These are phyloP conservation scores for Afroboletus lepidellus DNA, from an alignment of 1,284 basidiomycete genomes.

Conservation along the genomic window DNA sequence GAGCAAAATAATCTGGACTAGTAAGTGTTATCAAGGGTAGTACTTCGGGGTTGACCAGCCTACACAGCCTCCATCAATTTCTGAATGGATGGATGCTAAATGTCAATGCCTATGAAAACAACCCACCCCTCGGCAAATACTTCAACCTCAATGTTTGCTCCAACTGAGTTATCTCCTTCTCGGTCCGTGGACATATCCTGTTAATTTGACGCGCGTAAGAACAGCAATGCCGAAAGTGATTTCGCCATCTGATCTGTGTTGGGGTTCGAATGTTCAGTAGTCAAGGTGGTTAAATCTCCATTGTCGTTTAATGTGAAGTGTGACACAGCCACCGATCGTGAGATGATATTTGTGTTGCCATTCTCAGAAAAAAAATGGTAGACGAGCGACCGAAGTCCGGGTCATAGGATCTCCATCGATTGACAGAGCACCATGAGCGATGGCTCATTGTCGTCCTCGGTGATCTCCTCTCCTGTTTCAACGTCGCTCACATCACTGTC, in stretches of 20 bases:
- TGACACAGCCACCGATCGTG: slow-evolving; percentile 31
- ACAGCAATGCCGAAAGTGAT: neutral
- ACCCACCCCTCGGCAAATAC: slow-evolving; percentile 59
- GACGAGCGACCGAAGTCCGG: slow-evolving; percentile 2
- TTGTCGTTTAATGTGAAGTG: slow-evolving; percentile 1
- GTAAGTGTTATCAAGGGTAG: slow-evolving; percentile 40
- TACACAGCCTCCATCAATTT: slow-evolving; percentile 65
- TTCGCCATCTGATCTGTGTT: neutral
- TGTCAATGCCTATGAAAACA: slow-evolving; percentile 50
- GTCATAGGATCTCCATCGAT: neutral
- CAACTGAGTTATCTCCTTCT: too few relatives aligned
- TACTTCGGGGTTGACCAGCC: slow-evolving; percentile 14
- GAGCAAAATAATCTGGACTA: slow-evolving; percentile 82
- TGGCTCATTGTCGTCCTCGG: slow-evolving; percentile 26
- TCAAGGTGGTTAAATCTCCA: neutral
- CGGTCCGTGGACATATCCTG: too few relatives aligned
- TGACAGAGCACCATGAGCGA: slow-evolving; percentile 43
- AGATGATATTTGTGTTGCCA: slow-evolving; percentile 16
- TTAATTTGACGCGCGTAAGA: neutral
- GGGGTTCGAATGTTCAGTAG: neutral
- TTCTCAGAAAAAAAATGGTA: slow-evolving; percentile 15
- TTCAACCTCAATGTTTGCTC: slow-evolving; percentile 62
- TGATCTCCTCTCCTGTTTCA: slow-evolving; percentile 44
- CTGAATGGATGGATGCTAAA: slow-evolving; percentile 80
- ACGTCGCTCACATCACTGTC: slow-evolving; percentile 53